Percentiles rank a stretch among this genome's conserved stretches.
Evolutionary conservation across 257 asterid genomes (phyloP).

Genomic region (Henckelia pumila): DNA sequence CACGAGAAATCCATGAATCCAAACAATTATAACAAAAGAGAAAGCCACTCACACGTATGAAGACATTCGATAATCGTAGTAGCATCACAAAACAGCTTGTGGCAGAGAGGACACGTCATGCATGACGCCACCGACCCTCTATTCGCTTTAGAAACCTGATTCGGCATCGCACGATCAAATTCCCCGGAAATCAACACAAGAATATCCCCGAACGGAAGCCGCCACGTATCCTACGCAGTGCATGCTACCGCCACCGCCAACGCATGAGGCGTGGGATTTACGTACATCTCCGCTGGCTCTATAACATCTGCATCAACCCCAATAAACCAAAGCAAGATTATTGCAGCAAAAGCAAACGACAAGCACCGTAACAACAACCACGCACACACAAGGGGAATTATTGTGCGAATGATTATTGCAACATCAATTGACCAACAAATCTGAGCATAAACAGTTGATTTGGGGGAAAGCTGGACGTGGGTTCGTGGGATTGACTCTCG

Average conservation of each 20-base stretch:
- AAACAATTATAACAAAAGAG: slow-evolving; percentile 8
- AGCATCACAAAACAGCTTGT: slow-evolving; percentile 53
- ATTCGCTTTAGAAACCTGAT: slow-evolving; percentile 35
- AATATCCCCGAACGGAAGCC: neutral
- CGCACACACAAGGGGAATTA: slow-evolving; percentile 22
- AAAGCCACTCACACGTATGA: slow-evolving; percentile 48
- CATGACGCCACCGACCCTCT: slow-evolving; percentile 54
- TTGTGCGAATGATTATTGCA: slow-evolving; percentile 22
- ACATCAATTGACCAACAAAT: slow-evolving; percentile 26
- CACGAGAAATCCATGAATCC: slow-evolving; percentile 21
- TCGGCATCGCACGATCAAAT: slow-evolving; percentile 41
- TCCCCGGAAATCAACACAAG: slow-evolving; percentile 26
- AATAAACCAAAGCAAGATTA: slow-evolving; percentile 29
- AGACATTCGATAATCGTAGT: slow-evolving; percentile 63
- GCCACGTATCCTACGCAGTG: slow-evolving; percentile 42
- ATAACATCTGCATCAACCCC: slow-evolving; percentile 40
- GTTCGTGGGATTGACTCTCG: slow-evolving; percentile 23
- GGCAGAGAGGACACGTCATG: slow-evolving; percentile 64
- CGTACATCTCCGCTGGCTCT: slow-evolving; percentile 37
- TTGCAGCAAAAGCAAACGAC: slow-evolving; percentile 16
- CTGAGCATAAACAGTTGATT: slow-evolving; percentile 26
- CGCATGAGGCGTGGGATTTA: slow-evolving; percentile 28
- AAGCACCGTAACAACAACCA: slow-evolving; percentile 9
- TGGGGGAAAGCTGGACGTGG: slow-evolving; percentile 31
- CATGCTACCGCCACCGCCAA: slow-evolving; percentile 38